These are phyloP conservation scores for Persicaria tinctoria DNA, from an alignment of 148 eudicot genomes.

Conservation along the genomic window DNA sequence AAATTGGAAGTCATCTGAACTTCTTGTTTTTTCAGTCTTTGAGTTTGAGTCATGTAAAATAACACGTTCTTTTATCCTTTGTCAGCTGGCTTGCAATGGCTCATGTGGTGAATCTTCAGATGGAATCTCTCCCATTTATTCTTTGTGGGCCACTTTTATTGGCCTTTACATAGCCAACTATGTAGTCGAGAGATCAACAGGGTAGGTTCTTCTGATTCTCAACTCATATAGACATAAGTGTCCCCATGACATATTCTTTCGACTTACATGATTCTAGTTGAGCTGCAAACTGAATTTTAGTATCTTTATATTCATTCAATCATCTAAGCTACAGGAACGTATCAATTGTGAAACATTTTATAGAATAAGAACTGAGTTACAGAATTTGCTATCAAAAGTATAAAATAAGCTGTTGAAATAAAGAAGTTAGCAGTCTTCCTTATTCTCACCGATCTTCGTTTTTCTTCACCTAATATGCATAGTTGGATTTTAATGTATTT, in stretches of 20 bases:
- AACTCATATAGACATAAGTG: not conserved
- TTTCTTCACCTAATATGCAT: not conserved
- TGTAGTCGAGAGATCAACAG: slow-evolving; percentile 92
- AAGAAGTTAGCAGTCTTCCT: not conserved
- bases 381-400: not conserved
- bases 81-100: slow-evolving; percentile 80
- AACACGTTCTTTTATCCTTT: slow-evolving; percentile 15
- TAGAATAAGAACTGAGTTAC: not conserved
- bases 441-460: not conserved
- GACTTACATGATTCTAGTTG: not conserved
- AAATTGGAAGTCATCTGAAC: slow-evolving; percentile 9
- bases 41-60: not conserved
- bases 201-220: slow-evolving; percentile 44
- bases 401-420: not conserved
- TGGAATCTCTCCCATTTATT: slow-evolving; percentile 96
- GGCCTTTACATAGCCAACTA: slow-evolving; percentile 97
- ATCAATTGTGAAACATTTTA: not conserved
- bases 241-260: not conserved
- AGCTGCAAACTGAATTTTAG: not conserved
- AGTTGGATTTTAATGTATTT: not conserved
- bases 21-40: slow-evolving; percentile 6
- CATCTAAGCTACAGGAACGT: not conserved
- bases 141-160: slow-evolving; percentile 98
- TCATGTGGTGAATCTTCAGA: slow-evolving; percentile 75
- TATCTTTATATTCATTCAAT: not conserved